Percentiles rank a stretch among this genome's conserved stretches.
These are phyloP conservation scores for Hymenoscyphus infarciens DNA, from an alignment of 2,329 filamentous ascomycete genomes.

Conservation along the genomic window DNA sequence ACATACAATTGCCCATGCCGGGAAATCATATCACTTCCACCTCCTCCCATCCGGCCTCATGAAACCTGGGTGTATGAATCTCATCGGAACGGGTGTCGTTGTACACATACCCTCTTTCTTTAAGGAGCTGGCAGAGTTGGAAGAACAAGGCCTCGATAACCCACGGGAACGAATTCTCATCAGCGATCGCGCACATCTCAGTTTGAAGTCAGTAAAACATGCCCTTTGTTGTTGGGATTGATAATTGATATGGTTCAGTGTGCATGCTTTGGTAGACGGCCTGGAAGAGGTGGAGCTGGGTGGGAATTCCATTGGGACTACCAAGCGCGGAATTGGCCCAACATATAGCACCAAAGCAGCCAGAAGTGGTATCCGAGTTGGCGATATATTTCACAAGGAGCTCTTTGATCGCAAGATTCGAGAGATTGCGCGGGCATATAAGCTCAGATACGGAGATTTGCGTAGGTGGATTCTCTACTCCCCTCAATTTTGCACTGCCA, in stretches of 20 bases:
- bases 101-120: constrained; percentile 66
- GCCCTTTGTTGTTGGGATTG: background rate
- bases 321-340: constrained; percentile 49
- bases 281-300: constrained; percentile 57
- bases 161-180: constrained; percentile 59
- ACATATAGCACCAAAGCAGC: constrained; percentile 59
- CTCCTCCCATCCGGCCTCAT: constrained; percentile 67
- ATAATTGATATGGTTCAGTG: constrained; percentile 15
- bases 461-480: constrained; percentile 43
- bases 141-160: constrained; percentile 55
- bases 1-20: constrained; percentile 41
- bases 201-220: constrained; percentile 9
- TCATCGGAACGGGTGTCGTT: constrained; percentile 68
- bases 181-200: constrained; percentile 16
- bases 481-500: background rate
- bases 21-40: constrained; percentile 46
- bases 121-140: constrained; percentile 57
- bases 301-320: constrained; percentile 42
- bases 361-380: constrained; percentile 62
- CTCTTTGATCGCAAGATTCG: constrained; percentile 65
- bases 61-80: constrained; percentile 66
- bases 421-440: constrained; percentile 57
- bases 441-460: constrained; percentile 66
- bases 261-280: constrained; percentile 66
- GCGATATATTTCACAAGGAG: constrained; percentile 64